Conservation (phyloP, 768 basidiomycete genomes). For the Termitomyces sp. region DNA sequence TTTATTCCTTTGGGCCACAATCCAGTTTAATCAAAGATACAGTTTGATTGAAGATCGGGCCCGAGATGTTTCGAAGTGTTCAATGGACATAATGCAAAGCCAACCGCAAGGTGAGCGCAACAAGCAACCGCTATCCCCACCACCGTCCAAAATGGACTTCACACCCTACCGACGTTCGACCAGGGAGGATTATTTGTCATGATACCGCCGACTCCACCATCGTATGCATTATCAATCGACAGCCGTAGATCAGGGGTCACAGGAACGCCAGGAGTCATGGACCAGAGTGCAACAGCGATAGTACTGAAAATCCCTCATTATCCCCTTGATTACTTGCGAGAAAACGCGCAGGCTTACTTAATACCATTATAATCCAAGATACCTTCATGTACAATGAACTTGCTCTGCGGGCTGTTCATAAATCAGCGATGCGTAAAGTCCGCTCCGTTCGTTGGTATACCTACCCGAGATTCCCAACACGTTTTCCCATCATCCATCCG, state of each 20-base stretch:
- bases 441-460: slow-evolving; percentile 10
- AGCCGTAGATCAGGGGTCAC: slow-evolving; percentile 50
- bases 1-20: neutral
- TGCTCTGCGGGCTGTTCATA: slow-evolving; percentile 56
- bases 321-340: neutral
- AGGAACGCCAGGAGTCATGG: slow-evolving; percentile 41
- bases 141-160: neutral
- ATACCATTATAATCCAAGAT: slow-evolving; percentile 67
- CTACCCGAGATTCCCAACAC: slow-evolving; percentile 65
- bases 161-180: slow-evolving; percentile 31
- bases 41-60: neutral
- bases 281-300: slow-evolving; percentile 65
- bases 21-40: neutral
- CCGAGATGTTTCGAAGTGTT: neutral
- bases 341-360: slow-evolving; percentile 43
- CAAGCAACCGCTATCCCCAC: neutral
- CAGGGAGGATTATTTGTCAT: slow-evolving; percentile 54
- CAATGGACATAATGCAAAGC: neutral
- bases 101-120: neutral
- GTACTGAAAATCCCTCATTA: slow-evolving; percentile 27
- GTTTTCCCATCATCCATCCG: slow-evolving; percentile 88
- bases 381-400: slow-evolving; percentile 81
- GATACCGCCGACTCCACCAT: slow-evolving; percentile 62
- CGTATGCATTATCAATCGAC: slow-evolving; percentile 48
- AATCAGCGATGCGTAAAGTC: slow-evolving; percentile 1